phyloP scores from a whole-genome alignment of 768 basidiomycete genomes.

The Artomyces pyxidatus region DNA sequence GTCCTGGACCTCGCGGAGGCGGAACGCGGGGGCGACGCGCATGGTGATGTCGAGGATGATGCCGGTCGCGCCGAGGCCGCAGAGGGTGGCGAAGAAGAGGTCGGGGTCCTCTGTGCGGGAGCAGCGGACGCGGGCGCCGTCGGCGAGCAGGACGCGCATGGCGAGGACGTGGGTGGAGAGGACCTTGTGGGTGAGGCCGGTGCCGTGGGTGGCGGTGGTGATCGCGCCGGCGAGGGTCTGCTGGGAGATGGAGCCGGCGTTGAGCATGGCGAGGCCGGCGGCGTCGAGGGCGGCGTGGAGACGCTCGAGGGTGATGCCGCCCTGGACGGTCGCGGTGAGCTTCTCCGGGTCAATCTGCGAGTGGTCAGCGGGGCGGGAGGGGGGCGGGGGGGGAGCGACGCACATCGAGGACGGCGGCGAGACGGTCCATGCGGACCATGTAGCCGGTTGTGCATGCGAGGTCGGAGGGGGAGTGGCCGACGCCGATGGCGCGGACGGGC shows the following conservation, averaged over 20 bases:
- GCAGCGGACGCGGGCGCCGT: conserved; percentile 62
- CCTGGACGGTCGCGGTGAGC: conserved; percentile 60
- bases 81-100: conserved; percentile 83
- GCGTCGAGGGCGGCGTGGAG: conserved; percentile 62
- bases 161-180: conserved; percentile 76
- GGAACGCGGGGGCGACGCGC: conserved; percentile 75
- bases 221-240: conserved; percentile 90
- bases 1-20: conserved; percentile 64
- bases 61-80: conserved; percentile 87
- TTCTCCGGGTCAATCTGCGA: conserved; percentile 64
- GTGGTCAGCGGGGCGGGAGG: neutral
- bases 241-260: conserved; percentile 93
- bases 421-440: conserved; percentile 72
- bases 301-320: conserved; percentile 68
- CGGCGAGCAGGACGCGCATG: conserved; percentile 68
- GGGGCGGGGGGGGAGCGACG: conserved; percentile 2
- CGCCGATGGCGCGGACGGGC: conserved; percentile 73
- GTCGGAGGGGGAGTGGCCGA: conserved; percentile 92
- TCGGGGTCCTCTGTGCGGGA: conserved; percentile 56
- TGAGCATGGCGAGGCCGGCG: conserved; percentile 76
- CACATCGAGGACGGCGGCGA: conserved; percentile 73
- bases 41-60: conserved; percentile 74
- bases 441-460: conserved; percentile 83
- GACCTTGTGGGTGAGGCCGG: conserved; percentile 71
- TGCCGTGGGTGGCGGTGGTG: conserved; percentile 93